A percentile compares a stretch with the other conserved stretches of the same genome.
phyloP scores from a whole-genome alignment of 208 protist species.

The Leishmania aethiopica region DNA sequence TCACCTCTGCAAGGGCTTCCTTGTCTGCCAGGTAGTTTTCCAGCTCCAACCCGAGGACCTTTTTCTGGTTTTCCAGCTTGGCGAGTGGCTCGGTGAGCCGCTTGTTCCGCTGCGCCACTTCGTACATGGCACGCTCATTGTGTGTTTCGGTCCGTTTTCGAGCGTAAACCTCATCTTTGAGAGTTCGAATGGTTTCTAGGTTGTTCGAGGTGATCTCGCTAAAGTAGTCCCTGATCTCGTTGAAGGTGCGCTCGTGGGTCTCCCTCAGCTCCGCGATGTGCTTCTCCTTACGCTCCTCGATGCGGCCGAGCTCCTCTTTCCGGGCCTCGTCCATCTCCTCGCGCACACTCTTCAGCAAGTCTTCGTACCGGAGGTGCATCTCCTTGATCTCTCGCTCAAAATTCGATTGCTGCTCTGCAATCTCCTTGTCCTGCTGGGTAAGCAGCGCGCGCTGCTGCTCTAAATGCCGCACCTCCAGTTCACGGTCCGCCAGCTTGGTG shows the following conservation, averaged over 20 bases:
- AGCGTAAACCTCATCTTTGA: slow-evolving; percentile 96
- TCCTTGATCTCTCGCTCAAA: slow-evolving; percentile 94
- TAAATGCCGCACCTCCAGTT: slow-evolving; percentile 87
- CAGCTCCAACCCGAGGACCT: slow-evolving; percentile 92
- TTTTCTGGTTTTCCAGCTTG: slow-evolving; percentile 91
- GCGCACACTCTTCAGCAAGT: slow-evolving; percentile 88
- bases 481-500: slow-evolving; percentile 87
- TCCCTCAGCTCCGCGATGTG: slow-evolving; percentile 95
- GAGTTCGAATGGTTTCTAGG: slow-evolving; percentile 97
- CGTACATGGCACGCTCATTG: slow-evolving; percentile 98
- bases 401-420: slow-evolving; percentile 83
- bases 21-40: slow-evolving; percentile 92
- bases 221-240: slow-evolving; percentile 98
- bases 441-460: slow-evolving; percentile 82
- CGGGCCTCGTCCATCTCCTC: slow-evolving; percentile 92
- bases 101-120: slow-evolving; percentile 97
- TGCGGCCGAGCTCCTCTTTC: slow-evolving; percentile 92
- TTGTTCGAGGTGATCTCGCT: slow-evolving; percentile 99
- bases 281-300: slow-evolving; percentile 97
- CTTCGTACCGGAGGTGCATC: slow-evolving; percentile 95
- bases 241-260: slow-evolving; percentile 96
- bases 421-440: slow-evolving; percentile 81
- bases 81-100: slow-evolving; percentile 95
- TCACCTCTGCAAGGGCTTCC: slow-evolving; percentile 80
- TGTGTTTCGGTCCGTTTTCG: slow-evolving; percentile 95